phyloP scores from a whole-genome alignment of 495 filamentous ascomycete species.

The Penicillium lividum region DNA sequence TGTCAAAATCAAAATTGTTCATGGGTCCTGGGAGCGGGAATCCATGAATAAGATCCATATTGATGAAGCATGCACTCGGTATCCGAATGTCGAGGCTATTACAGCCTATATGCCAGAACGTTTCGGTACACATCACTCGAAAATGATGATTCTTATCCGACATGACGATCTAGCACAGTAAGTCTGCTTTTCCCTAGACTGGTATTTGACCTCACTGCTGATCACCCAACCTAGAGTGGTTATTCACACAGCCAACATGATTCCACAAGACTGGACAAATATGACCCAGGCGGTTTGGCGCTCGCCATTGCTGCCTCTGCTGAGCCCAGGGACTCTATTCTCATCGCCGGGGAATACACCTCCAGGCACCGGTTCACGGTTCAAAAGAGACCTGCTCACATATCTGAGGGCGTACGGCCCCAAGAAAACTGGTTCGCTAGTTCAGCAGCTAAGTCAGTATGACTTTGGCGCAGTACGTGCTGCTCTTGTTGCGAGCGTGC shows the following conservation, averaged over 20 bases:
- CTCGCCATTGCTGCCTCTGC: slow-evolving; percentile 68
- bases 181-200: slow-evolving; percentile 9
- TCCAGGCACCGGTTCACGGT: slow-evolving; percentile 64
- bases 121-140: slow-evolving; percentile 86
- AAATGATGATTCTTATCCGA: slow-evolving; percentile 82
- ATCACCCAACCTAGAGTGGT: slow-evolving; percentile 52
- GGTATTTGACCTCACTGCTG: background rate
- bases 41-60: slow-evolving; percentile 53
- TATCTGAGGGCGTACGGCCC: slow-evolving; percentile 72
- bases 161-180: slow-evolving; percentile 75
- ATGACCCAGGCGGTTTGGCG: slow-evolving; percentile 86
- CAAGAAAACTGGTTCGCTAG: slow-evolving; percentile 51
- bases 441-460: slow-evolving; percentile 58
- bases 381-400: slow-evolving; percentile 73
- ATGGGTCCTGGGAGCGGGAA: slow-evolving; percentile 85
- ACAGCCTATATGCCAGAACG: slow-evolving; percentile 80
- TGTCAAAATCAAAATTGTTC: slow-evolving; percentile 73
- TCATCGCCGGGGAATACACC: slow-evolving; percentile 12
- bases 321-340: slow-evolving; percentile 7
- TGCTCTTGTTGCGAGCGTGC: slow-evolving; percentile 74
- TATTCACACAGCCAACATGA: slow-evolving; percentile 92
- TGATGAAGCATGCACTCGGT: slow-evolving; percentile 60
- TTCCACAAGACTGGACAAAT: slow-evolving; percentile 79
- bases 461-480: slow-evolving; percentile 73
- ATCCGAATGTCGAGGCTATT: slow-evolving; percentile 68